Conservation (phyloP, 139 green algal genomes). For the Asterochloris sp. region DNA sequence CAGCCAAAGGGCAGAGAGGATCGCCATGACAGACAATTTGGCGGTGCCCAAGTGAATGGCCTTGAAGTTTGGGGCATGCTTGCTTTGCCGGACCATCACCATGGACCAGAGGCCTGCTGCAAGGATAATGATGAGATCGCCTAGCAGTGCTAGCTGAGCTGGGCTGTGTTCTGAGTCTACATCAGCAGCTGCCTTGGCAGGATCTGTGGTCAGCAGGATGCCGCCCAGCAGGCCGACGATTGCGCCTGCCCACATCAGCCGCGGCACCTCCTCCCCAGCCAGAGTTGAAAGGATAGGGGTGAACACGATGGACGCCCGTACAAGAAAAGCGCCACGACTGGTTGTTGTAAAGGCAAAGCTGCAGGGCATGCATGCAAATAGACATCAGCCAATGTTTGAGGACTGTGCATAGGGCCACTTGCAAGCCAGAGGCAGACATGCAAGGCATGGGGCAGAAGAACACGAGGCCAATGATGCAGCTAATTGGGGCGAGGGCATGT, state of each 20-base stretch:
- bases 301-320: constrained; percentile 29
- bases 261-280: constrained; percentile 15
- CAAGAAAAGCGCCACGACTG: constrained; percentile 33
- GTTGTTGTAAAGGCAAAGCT: constrained; percentile 28
- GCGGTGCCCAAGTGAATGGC: constrained; percentile 5
- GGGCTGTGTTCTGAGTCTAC: background rate
- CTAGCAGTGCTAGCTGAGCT: constrained; percentile 6
- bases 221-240: constrained; percentile 13
- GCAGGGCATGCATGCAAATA: constrained; percentile 13
- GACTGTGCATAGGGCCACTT: background rate
- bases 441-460: no score
- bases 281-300: constrained; percentile 20
- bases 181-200: background rate
- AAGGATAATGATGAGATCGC: constrained; percentile 15
- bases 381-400: constrained; percentile 18
- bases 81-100: constrained; percentile 25
- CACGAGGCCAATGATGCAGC: no score
- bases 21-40: constrained; percentile 19
- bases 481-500: no score
- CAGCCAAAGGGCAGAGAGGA: constrained; percentile 10
- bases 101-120: constrained; percentile 19
- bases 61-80: constrained; percentile 10
- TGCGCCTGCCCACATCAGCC: constrained; percentile 12
- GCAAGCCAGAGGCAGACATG: no score
- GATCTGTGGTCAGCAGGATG: constrained; percentile 15